Evolutionary conservation across 805 yeast genomes (phyloP).

Genomic region (Nakazawaea holstii): DNA sequence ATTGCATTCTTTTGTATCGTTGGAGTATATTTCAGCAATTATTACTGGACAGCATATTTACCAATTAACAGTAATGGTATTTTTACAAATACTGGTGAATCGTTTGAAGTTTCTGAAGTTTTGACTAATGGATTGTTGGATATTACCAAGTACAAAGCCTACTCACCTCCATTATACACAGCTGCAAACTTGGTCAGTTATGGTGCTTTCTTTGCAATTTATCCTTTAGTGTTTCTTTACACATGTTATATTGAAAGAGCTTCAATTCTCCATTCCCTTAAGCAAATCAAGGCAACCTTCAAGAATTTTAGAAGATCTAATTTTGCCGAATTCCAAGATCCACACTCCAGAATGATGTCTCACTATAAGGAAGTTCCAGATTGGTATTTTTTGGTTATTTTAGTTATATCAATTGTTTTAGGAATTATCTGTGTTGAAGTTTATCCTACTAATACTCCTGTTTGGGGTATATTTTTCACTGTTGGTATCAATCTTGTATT

Average conservation of each 20-base stretch:
- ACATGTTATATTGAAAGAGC: slow-evolving; percentile 41
- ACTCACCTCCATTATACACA: slow-evolving; percentile 62
- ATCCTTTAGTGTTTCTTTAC: slow-evolving; percentile 51
- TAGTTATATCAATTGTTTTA: slow-evolving; percentile 25
- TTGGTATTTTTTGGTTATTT: slow-evolving; percentile 29
- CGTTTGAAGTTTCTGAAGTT: slow-evolving; percentile 41
- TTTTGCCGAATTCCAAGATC: slow-evolving; percentile 34
- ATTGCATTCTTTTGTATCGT: slow-evolving; percentile 27
- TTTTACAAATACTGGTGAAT: slow-evolving; percentile 45
- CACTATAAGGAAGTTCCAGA: slow-evolving; percentile 58
- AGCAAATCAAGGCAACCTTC: slow-evolving; percentile 27
- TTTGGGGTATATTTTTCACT: slow-evolving; percentile 54
- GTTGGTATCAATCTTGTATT: slow-evolving; percentile 45
- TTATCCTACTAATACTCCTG: slow-evolving; percentile 50
- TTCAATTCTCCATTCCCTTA: slow-evolving; percentile 33
- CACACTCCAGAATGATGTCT: slow-evolving; percentile 53
- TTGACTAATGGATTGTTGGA: slow-evolving; percentile 41
- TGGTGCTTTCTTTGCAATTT: slow-evolving; percentile 51
- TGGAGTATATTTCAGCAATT: slow-evolving; percentile 34
- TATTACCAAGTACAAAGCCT: slow-evolving; percentile 36
- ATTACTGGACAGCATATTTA: slow-evolving; percentile 30
- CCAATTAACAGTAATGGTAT: slow-evolving; percentile 43
- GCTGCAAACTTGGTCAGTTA: slow-evolving; percentile 58
- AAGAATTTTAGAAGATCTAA: slow-evolving; percentile 14
- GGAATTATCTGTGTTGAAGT: slow-evolving; percentile 34